Evolutionary conservation across 2,329 filamentous ascomycete species (phyloP), one percentile per base, ranked within the genome.

Genomic region (Ophiocordyceps australis): DNA sequence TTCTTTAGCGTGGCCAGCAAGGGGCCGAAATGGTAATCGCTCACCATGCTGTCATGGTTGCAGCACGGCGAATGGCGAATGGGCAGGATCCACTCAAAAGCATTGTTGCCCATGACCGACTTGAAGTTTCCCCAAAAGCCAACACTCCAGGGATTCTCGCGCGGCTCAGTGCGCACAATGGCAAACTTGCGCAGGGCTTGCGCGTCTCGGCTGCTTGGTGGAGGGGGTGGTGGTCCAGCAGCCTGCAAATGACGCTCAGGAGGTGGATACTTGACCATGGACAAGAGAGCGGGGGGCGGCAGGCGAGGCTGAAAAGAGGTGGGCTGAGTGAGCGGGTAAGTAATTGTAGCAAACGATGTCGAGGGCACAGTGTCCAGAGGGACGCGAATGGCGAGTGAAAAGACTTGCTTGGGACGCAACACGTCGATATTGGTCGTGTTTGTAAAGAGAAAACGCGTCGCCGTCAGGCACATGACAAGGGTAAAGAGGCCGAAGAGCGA

Each of bases 361-460:
- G 58, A 52, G 2, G 49, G 34, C 12, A 41, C 47, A n/a, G 51
- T 57, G 22, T 48, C 53, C 20, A 43, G 49, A 12, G 73, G 74
- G 12, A 86, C 61, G 14, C 73, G 63, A 5, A 94, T 66, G 2
- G 86, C 85, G 17, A 95, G 54, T 26, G 73, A 70, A 50, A 77
- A 74, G 5, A 71, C 65, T 32, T 66, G 71, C 12, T 53, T 60
- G 32, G 58, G 64, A 29, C 59, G 64, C 15, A 92, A 57, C 30
- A 74, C 67, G 44, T 98, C 89, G 30, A 98, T 74, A 12, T 82
- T 91, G 1, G 85, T 92, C 24, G 73, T 61, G 41, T 94, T 94
- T 27, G 63, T 54, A 24, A 76, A 50, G 20, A 75, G 64, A 39
- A 82, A 74, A 34, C 75, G 68, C 20, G 75, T 43, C 4, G 79